Base-by-base conservation (phyloP, 2,329 filamentous ascomycete genomes). In the Ceratocystis albifundus region DNA sequence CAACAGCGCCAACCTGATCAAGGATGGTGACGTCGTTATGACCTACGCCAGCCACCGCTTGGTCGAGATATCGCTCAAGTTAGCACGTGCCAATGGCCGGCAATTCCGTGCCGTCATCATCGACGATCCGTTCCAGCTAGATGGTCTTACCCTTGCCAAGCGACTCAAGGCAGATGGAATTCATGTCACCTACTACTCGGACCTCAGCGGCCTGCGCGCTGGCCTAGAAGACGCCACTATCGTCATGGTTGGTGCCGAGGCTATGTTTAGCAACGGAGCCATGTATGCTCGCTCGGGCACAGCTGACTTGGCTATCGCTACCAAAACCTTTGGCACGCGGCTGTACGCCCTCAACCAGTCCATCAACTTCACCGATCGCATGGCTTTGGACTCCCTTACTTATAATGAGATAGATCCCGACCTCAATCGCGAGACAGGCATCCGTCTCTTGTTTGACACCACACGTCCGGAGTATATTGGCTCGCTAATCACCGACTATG, bases 211-310 rank as follows among this genome's bases (percentile, higher is more conserved):
- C 15, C 80, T 96, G 66, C 85, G 85, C 63, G 85, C 89, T 70
- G 86, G 88, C 57, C 83, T 96, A 64, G 84, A 85, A 69, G 73
- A 75, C 55, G 77, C 80, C 1, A 88, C 86, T 5, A 86, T 94
- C 8, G 83, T 97, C 64, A 80, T 99, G 2, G 89, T 97, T 1
- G 92, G 91, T 12, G 91, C 92, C 3, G 92, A 96, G 74, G 89
- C 90, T 48, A 94, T 99, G 85, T 94, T 96, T 77, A 92, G 89
- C 71, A 97, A 97, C 75, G 94, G 94, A 6, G 84, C 89, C 44
- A 82, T 99, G 71, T 96, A 95, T 75, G 93, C 89, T 3, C 85
- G 91, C 22, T 85, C 90, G 8, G 94, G 94, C 68, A 96, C 92
- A 2, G 90, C 89, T 28, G 84, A 94, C 68, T 83, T 97, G 8